Conservation (phyloP, 768 basidiomycete species). For the Tricholoma saponaceum region DNA sequence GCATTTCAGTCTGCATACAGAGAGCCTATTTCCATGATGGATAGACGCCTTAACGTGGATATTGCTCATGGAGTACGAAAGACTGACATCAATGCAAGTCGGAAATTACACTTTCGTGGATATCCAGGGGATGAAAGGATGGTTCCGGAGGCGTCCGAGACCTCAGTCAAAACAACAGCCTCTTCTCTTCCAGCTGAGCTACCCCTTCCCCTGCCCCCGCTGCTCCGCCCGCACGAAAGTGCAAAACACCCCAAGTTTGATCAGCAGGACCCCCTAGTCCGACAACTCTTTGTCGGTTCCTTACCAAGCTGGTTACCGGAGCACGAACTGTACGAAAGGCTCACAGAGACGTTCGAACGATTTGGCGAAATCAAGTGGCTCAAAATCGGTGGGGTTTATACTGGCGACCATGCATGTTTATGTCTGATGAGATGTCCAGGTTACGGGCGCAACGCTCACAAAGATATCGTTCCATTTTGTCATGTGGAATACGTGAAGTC, state of each 20-base stretch:
- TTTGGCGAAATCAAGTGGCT: background rate
- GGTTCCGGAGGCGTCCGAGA: background rate
- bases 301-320: background rate
- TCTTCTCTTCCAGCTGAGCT: background rate
- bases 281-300: background rate
- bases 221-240: background rate
- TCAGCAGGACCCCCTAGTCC: background rate
- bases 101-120: background rate
- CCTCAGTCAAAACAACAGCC: background rate
- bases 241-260: background rate
- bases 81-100: background rate
- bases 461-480: background rate
- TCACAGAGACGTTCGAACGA: background rate
- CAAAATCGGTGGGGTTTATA: background rate
- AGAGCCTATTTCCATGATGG: background rate
- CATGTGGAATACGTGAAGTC: background rate
- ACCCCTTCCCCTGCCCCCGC: background rate
- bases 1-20: background rate
- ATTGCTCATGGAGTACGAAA: background rate
- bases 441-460: background rate
- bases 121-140: background rate
- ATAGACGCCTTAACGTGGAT: background rate
- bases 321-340: background rate
- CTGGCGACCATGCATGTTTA: background rate
- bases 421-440: background rate